phyloP scores from a whole-genome alignment of 169 alveolate species.

The Theileria orientalis region DNA sequence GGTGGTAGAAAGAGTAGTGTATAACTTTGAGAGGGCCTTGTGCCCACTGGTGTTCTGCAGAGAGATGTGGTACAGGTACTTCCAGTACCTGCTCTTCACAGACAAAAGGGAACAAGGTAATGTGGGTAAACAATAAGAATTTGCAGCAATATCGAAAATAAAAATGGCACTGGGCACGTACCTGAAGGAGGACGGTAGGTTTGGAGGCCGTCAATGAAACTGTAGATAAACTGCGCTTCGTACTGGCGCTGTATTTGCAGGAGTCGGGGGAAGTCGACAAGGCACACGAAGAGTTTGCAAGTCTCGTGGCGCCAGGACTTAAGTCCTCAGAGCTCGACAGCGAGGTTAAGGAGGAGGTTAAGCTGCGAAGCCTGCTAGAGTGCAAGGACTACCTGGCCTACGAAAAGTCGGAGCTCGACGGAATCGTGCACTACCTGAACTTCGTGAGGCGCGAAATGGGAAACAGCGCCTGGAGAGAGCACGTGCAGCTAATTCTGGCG shows the following conservation, averaged over 20 bases:
- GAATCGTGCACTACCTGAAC: constrained; percentile 53
- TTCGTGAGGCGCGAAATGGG: constrained; percentile 45
- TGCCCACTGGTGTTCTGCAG: constrained; percentile 60
- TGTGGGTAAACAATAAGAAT: background rate
- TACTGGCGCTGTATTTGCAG: constrained; percentile 52
- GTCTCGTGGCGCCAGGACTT: constrained; percentile 37
- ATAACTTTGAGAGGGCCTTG: constrained; percentile 64
- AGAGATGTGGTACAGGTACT: constrained; percentile 72
- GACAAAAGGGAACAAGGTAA: constrained; percentile 58
- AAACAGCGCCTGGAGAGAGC: constrained; percentile 37
- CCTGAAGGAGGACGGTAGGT: constrained; percentile 38
- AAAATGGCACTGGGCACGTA: constrained; percentile 5
- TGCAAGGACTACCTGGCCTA: constrained; percentile 4
- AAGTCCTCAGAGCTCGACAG: constrained; percentile 14
- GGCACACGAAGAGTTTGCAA: constrained; percentile 36
- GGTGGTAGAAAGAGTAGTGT: constrained; percentile 64
- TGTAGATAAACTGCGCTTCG: constrained; percentile 38
- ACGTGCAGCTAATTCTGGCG: constrained; percentile 27
- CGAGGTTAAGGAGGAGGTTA: constrained; percentile 6
- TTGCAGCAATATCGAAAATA: constrained; percentile 20
- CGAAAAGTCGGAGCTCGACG: constrained; percentile 2
- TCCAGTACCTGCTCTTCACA: constrained; percentile 67
- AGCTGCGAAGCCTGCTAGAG: constrained; percentile 49
- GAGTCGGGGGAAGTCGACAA: constrained; percentile 21
- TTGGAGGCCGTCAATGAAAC: background rate